A percentile compares a stretch with the other conserved stretches of the same genome.
phyloP scores from a whole-genome alignment of 2,329 filamentous ascomycete species.

The Neobulgaria alba region DNA sequence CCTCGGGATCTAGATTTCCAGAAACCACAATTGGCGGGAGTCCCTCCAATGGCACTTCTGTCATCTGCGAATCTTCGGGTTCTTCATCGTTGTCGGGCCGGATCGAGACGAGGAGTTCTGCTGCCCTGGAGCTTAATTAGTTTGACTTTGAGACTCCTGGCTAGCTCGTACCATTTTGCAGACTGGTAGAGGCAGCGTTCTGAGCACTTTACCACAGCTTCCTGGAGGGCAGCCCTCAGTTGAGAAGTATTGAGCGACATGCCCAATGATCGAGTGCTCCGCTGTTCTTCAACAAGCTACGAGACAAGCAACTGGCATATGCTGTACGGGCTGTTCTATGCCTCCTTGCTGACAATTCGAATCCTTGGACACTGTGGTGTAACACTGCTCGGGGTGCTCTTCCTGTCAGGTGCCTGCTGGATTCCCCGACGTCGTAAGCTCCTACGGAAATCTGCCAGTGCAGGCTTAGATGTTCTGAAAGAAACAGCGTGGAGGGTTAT shows the following conservation, averaged over 20 bases:
- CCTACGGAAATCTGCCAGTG: too few species aligned
- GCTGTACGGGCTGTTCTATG: too few species aligned
- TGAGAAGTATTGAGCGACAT: conserved; percentile 42
- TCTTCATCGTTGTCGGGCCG: conserved; percentile 35
- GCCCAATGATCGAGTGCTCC: too few species aligned
- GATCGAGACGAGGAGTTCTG: conserved; percentile 83
- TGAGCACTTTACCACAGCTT: conserved; percentile 82
- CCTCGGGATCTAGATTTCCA: conserved; percentile 57
- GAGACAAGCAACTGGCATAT: too few species aligned
- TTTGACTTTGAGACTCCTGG: conserved; percentile 2
- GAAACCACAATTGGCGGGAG: conserved; percentile 42
- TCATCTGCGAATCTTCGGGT: conserved; percentile 52
- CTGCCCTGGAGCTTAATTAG: conserved; percentile 55
- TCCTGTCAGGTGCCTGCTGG: too few species aligned
- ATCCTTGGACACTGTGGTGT: too few species aligned
- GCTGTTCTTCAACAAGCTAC: too few species aligned
- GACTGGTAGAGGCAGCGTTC: conserved; percentile 94
- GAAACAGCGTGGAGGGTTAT: too few species aligned
- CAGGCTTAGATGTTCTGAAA: too few species aligned
- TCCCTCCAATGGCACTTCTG: conserved; percentile 39
- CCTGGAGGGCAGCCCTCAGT: conserved; percentile 59
- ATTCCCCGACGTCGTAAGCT: too few species aligned
- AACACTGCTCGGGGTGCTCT: too few species aligned
- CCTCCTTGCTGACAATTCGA: too few species aligned
- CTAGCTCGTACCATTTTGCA: conserved; percentile 69